Conservation (phyloP, 2,329 filamentous ascomycete species). For the Aspergillus ruber region DNA sequence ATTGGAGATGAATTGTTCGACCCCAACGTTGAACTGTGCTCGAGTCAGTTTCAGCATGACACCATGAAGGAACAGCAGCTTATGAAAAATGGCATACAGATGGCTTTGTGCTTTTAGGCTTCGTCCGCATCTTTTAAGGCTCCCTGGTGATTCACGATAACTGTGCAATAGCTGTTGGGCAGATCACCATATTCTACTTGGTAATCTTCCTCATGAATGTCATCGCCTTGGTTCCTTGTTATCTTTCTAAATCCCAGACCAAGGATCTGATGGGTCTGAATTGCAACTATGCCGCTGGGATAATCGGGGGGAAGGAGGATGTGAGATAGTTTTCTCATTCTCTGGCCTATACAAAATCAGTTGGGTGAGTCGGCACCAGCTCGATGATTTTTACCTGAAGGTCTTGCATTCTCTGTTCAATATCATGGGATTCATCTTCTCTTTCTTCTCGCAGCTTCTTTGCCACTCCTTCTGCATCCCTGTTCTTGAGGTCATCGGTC, state of each 20-base stretch:
- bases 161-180: not conserved
- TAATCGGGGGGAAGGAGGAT: not conserved
- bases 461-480: not conserved
- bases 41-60: not conserved
- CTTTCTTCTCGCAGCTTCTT: not conserved
- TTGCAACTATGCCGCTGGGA: not conserved
- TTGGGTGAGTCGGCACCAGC: not conserved
- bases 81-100: not conserved
- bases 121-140: not conserved
- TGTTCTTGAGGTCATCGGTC: not conserved
- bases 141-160: not conserved
- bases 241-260: not conserved
- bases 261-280: slow-evolving; percentile 1
- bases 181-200: not conserved
- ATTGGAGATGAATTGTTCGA: not conserved
- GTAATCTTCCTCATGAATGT: not conserved
- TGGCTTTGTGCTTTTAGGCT: not conserved
- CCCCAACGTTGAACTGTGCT: not conserved
- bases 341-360: not conserved
- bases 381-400: not conserved
- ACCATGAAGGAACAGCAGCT: not conserved
- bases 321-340: not conserved
- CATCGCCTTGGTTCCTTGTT: not conserved
- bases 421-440: not conserved
- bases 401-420: not conserved